Conservation (phyloP, 257 asterid species). For the Linderniella brevidens region DNA sequence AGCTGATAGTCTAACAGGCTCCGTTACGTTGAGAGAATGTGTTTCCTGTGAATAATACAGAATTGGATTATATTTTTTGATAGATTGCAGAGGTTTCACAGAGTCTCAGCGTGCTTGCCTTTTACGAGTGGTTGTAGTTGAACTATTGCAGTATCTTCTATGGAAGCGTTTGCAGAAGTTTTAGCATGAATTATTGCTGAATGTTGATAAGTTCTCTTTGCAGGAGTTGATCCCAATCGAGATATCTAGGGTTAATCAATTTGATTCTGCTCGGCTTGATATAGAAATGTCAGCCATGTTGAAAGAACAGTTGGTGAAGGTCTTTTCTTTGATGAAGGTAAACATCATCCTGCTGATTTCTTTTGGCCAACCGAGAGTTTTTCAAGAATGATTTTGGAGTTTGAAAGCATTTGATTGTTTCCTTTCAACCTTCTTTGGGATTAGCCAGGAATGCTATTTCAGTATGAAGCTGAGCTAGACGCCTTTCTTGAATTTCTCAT, state of each 20-base stretch:
- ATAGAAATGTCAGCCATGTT: constrained; percentile 96
- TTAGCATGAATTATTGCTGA: constrained; percentile 6
- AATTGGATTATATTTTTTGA: too few species aligned
- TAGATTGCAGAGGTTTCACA: too few species aligned
- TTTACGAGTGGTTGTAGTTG: too few species aligned
- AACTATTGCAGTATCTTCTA: neutral
- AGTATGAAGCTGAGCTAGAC: constrained; percentile 91
- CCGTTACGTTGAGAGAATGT: too few species aligned
- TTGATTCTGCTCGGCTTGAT: constrained; percentile 86
- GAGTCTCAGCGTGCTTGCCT: too few species aligned
- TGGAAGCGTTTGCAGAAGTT: neutral
- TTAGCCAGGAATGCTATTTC: constrained; percentile 98
- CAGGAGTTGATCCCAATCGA: constrained; percentile 63
- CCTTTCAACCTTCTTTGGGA: constrained; percentile 29
- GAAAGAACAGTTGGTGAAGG: constrained; percentile 84
- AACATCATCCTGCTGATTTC: constrained; percentile 1
- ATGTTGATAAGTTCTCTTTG: constrained; percentile 9
- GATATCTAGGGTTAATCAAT: constrained; percentile 80
- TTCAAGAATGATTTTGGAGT: constrained; percentile 7
- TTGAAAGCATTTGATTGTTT: constrained; percentile 21
- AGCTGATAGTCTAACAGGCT: too few species aligned
- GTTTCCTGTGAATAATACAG: too few species aligned
- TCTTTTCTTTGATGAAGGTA: constrained; percentile 88
- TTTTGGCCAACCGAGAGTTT: constrained; percentile 5
- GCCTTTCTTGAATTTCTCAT: constrained; percentile 86